Evolutionary conservation across 139 green algal genomes (phyloP).

Genomic region (Chlamydomonas urium): DNA sequence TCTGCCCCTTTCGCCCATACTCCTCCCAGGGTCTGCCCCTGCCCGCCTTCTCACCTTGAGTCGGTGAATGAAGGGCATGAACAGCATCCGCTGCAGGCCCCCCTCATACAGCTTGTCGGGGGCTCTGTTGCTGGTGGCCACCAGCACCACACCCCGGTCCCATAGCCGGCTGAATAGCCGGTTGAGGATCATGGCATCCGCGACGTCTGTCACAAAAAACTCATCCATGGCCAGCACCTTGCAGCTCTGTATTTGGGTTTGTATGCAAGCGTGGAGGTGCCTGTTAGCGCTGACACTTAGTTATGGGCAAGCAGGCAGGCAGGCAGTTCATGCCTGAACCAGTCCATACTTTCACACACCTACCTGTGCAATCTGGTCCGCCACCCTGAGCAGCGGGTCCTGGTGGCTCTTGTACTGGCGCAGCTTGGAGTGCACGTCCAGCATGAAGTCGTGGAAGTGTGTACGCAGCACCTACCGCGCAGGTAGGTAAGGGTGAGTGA

Average conservation of each 20-base stretch:
- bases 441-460: slow-evolving; percentile 99
- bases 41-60: slow-evolving; percentile 73
- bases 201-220: slow-evolving; percentile 96
- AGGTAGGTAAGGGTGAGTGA: too few species aligned
- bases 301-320: too few species aligned
- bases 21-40: too few species aligned
- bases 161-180: slow-evolving; percentile 82
- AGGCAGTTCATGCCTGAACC: background rate
- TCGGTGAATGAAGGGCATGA: slow-evolving; percentile 92
- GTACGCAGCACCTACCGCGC: slow-evolving; percentile 66
- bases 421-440: slow-evolving; percentile 82
- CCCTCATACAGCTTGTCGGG: slow-evolving; percentile 90
- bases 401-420: slow-evolving; percentile 23
- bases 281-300: too few species aligned
- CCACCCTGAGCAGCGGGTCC: slow-evolving; percentile 76
- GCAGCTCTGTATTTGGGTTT: background rate
- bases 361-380: slow-evolving; percentile 41
- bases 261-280: too few species aligned
- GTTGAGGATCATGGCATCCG: slow-evolving; percentile 90
- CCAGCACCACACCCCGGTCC: slow-evolving; percentile 72
- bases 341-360: too few species aligned
- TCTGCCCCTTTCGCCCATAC: too few species aligned
- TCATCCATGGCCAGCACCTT: slow-evolving; percentile 93
- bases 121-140: slow-evolving; percentile 71
- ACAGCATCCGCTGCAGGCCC: slow-evolving; percentile 90